Evolutionary conservation across 1,139 yeast species (phyloP), one percentile per base, ranked within the genome.

Genomic region (Kluyveromyces marxianus): DNA sequence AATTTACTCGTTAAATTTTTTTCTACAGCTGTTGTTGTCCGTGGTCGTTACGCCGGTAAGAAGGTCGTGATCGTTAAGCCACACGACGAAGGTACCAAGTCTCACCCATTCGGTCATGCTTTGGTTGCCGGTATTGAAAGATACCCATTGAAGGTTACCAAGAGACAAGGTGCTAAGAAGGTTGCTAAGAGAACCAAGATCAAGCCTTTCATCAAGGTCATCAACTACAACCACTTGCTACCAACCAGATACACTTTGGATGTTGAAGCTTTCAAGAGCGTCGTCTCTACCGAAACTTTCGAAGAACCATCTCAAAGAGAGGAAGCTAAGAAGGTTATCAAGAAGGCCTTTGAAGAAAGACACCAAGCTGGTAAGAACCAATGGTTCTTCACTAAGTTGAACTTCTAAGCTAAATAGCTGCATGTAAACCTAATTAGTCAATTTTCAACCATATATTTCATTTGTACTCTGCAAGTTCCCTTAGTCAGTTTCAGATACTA

Each of bases 21-120:
- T 46, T 40, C 31, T 48, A 51, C 69, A 86, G 97, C 98, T 79
- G 90, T 92, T 78, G 90, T 92, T 74, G 96, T 92, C 76, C 94
- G 97, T 77, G 99, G 99, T 72, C 94, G 98, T 81, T 92, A 82
- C 87, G 99, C 99, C 74, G 99, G 99, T 82, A 92, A 90, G 88
- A 94, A 94, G 86, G 98, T 94, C 64, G 98, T 94, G 74, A 89
- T 94, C 74, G 92, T 94, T 72, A 89, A 88, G 78, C 94, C 97
- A 67, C 95, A 87, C 74, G 98, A 94, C 71, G 97, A 92, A 70
- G 99, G 99, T 72, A 81, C 97, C 79, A 94, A 92, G 80, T 72
- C 95, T 58, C 97, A 92, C 82, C 95, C 95, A 69, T 94, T 90
- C 85, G 96, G 97, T 72, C 98, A 94, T 70, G 98, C 98, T 72